Base-by-base conservation (phyloP, 148 eudicot genomes). In the Bassia scoparia region DNA sequence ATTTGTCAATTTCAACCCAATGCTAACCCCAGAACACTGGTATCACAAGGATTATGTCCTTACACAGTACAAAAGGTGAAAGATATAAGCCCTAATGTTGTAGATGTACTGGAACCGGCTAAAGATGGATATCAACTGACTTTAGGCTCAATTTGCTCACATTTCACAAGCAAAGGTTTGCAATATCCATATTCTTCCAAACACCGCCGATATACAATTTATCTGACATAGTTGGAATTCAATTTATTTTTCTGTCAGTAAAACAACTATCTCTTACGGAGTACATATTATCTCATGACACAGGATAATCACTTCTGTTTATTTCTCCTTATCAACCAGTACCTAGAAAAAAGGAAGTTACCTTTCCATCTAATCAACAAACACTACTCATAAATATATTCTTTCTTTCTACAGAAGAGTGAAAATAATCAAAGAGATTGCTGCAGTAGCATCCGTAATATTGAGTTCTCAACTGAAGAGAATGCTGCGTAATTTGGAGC, bases 1-100 rank as follows among this genome's bases (percentile, higher is more conserved):
- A 91, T 76, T 58, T 95, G 71, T 95, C 98, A n/a, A 82, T 91
- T 77, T 87, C 97, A 46, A 88, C 90, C 98, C 97, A 18, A 82
- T 89, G 62, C 82, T 89, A 52, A 72, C 84, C 52, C 87, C 78
- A 80, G 84, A 64, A 48, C 68, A 77, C 58, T 64, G 60, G 71
- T 74, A 30, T 61, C 89, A 68, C 44, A 82, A 61, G 79, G 73
- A 46, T 76, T 86, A 65, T 73, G 88, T 44, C 67, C 67, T 63
- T 68, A 77, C 62, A 82, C 87, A 13, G 71, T 72, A 15, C 87
- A 87, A 62, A 86, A 62, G 85, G 79, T 87, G 30, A 84, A 82
- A 55, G 75, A 76, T 30, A 77, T 86, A 58, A 67, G 78, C 70
- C 85, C 94, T 58, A 78, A 78, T 17, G 92, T 77, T 70, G 79